These are phyloP conservation scores for Waitea zeae DNA, from an alignment of 1,284 basidiomycete species.

Conservation along the genomic window DNA sequence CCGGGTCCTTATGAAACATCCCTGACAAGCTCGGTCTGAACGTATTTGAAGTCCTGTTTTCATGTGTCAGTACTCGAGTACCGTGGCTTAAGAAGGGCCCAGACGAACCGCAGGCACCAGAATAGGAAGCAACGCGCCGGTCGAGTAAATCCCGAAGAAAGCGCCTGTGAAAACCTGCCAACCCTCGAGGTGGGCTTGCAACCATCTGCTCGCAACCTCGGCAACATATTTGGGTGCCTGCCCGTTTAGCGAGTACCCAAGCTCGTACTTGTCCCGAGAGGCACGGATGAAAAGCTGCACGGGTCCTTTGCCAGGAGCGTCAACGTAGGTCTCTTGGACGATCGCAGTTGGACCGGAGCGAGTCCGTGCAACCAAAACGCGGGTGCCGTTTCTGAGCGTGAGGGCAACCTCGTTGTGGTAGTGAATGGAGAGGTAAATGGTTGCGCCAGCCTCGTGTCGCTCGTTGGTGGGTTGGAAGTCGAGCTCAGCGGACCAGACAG, in stretches of 20 bases:
- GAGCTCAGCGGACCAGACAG: neutral
- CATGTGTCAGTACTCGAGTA: neutral
- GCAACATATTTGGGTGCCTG: neutral
- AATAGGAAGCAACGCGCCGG: neutral
- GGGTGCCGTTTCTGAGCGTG: neutral
- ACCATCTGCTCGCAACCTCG: neutral
- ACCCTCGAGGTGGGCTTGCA: neutral
- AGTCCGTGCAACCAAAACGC: neutral
- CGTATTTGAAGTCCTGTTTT: conserved; percentile 1
- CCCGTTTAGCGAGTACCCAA: neutral
- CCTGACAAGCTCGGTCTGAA: neutral
- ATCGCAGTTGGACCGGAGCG: neutral
- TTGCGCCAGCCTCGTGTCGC: conserved; percentile 1
- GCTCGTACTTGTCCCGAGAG: neutral
- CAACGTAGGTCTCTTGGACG: neutral
- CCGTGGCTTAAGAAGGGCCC: neutral
- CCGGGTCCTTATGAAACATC: neutral
- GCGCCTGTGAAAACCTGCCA: conserved; percentile 1
- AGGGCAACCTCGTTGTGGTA: conserved; percentile 1
- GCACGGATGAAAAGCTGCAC: conserved; percentile 1
- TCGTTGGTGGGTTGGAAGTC: neutral
- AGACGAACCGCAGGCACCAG: conserved; percentile 1
- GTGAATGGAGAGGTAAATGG: neutral
- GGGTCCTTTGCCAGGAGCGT: neutral
- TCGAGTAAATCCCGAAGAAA: conserved; percentile 1